Base-by-base conservation (phyloP, 2,329 filamentous ascomycete species). In the Cercospora sojina region DNA sequence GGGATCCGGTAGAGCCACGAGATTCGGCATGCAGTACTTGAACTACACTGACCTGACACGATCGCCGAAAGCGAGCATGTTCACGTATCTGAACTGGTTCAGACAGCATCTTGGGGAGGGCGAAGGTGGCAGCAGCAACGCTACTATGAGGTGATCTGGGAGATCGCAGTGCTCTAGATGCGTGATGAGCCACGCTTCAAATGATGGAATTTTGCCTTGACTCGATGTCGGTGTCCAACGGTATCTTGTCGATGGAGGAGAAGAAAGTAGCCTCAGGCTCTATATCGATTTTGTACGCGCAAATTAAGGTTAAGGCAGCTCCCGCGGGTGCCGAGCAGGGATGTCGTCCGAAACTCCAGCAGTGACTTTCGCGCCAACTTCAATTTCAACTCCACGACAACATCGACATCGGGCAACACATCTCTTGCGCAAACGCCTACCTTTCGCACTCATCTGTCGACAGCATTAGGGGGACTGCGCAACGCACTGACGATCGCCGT, bases 401-500 rank as follows among this genome's bases (percentile, higher is more conserved):
- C 43, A 49, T 49, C 7, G 18, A 49, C 43, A 49, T 49, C 43
- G 12, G 43, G 20, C 43, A 23, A 12, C 43, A 5, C 43, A 49
- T 13, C 20, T 23, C 9, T 25, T 23, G 43, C 43, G 20, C 43
- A 23, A 12, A 23, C 43, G 20, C 20, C 10, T 49, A 23, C 3
- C 43, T 25, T 49, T 5, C 18, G 43, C 43, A 23, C 25, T 25
- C 43, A 49, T 49, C 43, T 25, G 4, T 49, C 43, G 43, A 49
- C 43, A 49, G 5, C 43, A 35, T 23, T 13, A 13, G 3, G 20
- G 18, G 25, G 18, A 49, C 16, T 20, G 43, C 43, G 43, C 43
- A 25, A 81, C 98, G 60, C 59, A 18, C 18, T 29, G 59, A 62
- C 18, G n/a, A 29, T 38, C 61, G n/a, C 18, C 49, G 63, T 25